A percentile compares a stretch with the other conserved stretches of the same genome.
phyloP scores from a whole-genome alignment of 805 yeast species.

The Starmera caribaea region DNA sequence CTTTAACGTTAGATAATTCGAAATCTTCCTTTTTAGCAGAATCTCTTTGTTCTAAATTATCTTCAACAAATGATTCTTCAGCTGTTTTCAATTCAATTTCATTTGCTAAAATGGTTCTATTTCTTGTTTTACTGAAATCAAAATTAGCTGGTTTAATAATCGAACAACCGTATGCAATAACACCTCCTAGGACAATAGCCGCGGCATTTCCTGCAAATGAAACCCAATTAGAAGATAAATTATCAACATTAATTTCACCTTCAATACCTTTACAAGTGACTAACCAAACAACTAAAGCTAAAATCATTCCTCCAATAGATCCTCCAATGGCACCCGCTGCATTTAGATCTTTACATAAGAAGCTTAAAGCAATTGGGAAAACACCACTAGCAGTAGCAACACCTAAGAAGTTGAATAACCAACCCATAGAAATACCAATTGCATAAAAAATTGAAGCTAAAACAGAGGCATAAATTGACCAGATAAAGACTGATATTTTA shows the following conservation, averaged over 20 bases:
- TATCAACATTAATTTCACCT: conserved; percentile 27
- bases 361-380: conserved; percentile 26
- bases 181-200: conserved; percentile 28
- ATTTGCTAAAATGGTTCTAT: conserved; percentile 21
- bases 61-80: not conserved
- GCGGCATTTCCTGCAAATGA: conserved; percentile 32
- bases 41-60: conserved; percentile 1
- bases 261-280: conserved; percentile 24
- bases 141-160: conserved; percentile 30
- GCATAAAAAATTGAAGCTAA: conserved; percentile 27
- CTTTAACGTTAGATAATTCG: not conserved
- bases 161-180: conserved; percentile 22
- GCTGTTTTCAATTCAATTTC: conserved; percentile 1
- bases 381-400: conserved; percentile 33
- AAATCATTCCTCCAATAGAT: conserved; percentile 25
- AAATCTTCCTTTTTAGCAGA: not conserved
- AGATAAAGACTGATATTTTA: conserved; percentile 31
- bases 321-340: conserved; percentile 29
- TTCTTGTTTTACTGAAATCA: conserved; percentile 26
- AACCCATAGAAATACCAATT: conserved; percentile 26
- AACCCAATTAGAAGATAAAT: conserved; percentile 27
- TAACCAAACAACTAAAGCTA: conserved; percentile 29
- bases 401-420: conserved; percentile 32
- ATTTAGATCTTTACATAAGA: conserved; percentile 30
- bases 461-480: conserved; percentile 26